Percentiles rank a stretch among this genome's conserved stretches.
Evolutionary conservation across 2,329 filamentous ascomycete species (phyloP).

Genomic region (Aspergillus thermomutatus): DNA sequence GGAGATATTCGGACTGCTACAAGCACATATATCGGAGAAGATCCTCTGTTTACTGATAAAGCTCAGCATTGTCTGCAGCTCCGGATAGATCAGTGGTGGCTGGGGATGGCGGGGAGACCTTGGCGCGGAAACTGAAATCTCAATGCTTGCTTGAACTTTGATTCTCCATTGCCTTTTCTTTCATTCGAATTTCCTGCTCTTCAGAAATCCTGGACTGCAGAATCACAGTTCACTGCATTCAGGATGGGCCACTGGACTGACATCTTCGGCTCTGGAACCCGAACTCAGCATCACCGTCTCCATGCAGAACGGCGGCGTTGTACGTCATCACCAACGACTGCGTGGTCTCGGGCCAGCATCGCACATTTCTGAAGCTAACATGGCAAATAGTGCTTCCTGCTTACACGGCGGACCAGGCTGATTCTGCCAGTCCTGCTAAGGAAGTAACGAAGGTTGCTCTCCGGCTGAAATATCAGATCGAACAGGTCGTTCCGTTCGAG

Average conservation of each 20-base stretch:
- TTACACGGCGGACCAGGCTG: slow-evolving; percentile 34
- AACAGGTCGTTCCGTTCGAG: slow-evolving; percentile 86
- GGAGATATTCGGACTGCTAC: too few relatives aligned
- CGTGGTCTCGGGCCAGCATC: slow-evolving; percentile 1
- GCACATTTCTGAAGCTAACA: slow-evolving; percentile 14
- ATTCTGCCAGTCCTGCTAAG: slow-evolving; percentile 67
- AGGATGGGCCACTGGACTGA: slow-evolving; percentile 39
- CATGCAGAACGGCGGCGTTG: slow-evolving; percentile 40
- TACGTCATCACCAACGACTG: slow-evolving; percentile 28
- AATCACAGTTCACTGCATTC: background rate
- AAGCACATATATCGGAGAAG: too few relatives aligned
- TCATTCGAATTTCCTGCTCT: background rate
- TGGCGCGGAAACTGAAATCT: background rate
- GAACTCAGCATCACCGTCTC: slow-evolving; percentile 26
- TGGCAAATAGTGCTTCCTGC: slow-evolving; percentile 40
- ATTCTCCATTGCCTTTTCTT: background rate
- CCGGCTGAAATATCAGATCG: slow-evolving; percentile 84
- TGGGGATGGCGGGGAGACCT: background rate
- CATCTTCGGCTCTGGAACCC: slow-evolving; percentile 28
- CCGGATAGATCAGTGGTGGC: background rate
- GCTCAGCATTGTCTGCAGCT: too few relatives aligned
- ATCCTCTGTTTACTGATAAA: too few relatives aligned
- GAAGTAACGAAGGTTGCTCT: slow-evolving; percentile 89
- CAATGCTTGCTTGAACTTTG: background rate
- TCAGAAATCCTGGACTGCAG: background rate